These are phyloP conservation scores for Chaetomidium leptoderma DNA, from an alignment of 495 filamentous ascomycete genomes.

Conservation along the genomic window DNA sequence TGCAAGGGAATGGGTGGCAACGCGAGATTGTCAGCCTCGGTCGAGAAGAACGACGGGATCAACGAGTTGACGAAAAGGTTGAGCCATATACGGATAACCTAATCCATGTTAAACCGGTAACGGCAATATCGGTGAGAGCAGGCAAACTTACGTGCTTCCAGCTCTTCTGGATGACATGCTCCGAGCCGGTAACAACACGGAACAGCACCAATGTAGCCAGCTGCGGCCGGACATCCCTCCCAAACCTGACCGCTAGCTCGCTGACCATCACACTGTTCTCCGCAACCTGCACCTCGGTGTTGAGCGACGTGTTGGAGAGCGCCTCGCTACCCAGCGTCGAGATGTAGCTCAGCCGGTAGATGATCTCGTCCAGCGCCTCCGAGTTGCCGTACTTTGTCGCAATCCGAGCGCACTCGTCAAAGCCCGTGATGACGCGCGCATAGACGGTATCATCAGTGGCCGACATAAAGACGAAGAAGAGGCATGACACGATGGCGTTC, in stretches of 20 bases:
- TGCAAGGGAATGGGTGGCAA: constrained; percentile 85
- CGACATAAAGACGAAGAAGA: constrained; percentile 98
- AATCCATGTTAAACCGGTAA: constrained; percentile 25
- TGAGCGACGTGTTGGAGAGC: constrained; percentile 78
- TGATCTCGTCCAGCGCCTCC: constrained; percentile 85
- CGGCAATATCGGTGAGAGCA: background rate
- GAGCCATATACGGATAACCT: constrained; percentile 86
- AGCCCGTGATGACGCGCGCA: constrained; percentile 84
- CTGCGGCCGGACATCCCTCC: constrained; percentile 88
- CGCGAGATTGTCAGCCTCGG: constrained; percentile 63
- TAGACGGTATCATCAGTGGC: constrained; percentile 97
- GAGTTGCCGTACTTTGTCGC: constrained; percentile 78
- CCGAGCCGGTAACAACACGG: constrained; percentile 78
- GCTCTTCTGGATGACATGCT: constrained; percentile 66
- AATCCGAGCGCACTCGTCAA: constrained; percentile 93
- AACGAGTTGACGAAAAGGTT: constrained; percentile 96
- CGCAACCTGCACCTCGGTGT: constrained; percentile 91
- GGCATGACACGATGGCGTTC: constrained; percentile 88
- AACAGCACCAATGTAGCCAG: constrained; percentile 92
- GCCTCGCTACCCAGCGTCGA: constrained; percentile 72
- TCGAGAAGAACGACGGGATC: constrained; percentile 76
- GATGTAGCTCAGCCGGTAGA: constrained; percentile 84
- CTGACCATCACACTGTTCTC: constrained; percentile 98
- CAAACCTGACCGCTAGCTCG: constrained; percentile 94
- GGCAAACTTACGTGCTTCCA: constrained; percentile 71